phyloP scores from a whole-genome alignment of 306 rosid species.

The Glycine soja region DNA sequence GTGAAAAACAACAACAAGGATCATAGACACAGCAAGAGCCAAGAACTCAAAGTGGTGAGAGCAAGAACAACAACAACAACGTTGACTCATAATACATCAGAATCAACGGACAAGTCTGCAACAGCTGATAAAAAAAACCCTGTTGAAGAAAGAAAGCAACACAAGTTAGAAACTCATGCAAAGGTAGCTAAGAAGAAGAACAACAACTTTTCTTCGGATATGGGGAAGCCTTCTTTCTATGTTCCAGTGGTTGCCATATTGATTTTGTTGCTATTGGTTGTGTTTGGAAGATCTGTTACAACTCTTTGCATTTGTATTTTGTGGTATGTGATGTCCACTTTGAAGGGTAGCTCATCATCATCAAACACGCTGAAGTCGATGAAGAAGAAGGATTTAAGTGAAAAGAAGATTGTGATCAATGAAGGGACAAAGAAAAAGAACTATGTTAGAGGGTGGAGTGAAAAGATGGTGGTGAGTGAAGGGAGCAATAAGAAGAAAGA shows the following conservation, averaged over 20 bases:
- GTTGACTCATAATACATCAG: neutral
- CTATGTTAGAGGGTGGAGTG: slow-evolving; percentile 48
- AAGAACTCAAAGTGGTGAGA: slow-evolving; percentile 50
- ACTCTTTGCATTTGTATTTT: slow-evolving; percentile 63
- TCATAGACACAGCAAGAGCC: slow-evolving; percentile 45
- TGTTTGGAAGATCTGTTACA: slow-evolving; percentile 72
- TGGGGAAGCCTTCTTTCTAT: slow-evolving; percentile 62
- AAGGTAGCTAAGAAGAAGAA: slow-evolving; percentile 35
- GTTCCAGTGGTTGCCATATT: slow-evolving; percentile 59
- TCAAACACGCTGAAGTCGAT: slow-evolving; percentile 17
- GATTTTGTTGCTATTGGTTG: slow-evolving; percentile 60
- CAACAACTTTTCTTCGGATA: slow-evolving; percentile 4
- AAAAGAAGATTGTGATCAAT: slow-evolving; percentile 49
- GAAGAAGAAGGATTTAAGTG: slow-evolving; percentile 52
- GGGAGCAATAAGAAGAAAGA: slow-evolving; percentile 46
- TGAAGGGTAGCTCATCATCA: slow-evolving; percentile 47
- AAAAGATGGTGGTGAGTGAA: slow-evolving; percentile 47
- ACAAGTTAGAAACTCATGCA: neutral
- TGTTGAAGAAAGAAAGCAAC: slow-evolving; percentile 43
- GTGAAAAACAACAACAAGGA: slow-evolving; percentile 57
- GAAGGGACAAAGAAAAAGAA: slow-evolving; percentile 49
- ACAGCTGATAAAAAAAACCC: neutral
- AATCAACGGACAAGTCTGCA: slow-evolving; percentile 26
- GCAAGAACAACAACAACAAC: slow-evolving; percentile 31
- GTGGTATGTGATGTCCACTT: slow-evolving; percentile 71